Conservation (phyloP, 2,329 filamentous ascomycete genomes). For the Penicillium janthinellum region DNA sequence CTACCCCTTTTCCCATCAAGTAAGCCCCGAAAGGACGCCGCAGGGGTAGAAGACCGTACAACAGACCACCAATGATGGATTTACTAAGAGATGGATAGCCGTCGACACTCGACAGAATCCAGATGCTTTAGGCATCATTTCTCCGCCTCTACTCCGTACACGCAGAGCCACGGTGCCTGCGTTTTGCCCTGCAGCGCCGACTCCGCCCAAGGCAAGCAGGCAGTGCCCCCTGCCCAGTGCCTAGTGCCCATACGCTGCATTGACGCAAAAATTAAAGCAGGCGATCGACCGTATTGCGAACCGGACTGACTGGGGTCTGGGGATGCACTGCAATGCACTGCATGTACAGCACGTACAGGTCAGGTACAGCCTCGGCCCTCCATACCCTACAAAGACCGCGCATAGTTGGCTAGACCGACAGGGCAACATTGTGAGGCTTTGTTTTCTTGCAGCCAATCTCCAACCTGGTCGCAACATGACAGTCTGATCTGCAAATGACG, state of each 20-base stretch:
- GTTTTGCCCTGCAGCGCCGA: slow-evolving; percentile 18
- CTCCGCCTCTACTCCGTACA: too few species aligned
- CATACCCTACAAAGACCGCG: neutral
- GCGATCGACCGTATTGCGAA: slow-evolving; percentile 4
- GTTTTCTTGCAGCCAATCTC: neutral
- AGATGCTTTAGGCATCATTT: too few species aligned
- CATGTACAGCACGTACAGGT: neutral
- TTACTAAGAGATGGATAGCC: too few species aligned
- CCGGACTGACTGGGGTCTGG: neutral
- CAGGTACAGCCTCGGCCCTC: neutral
- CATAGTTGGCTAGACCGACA: neutral
- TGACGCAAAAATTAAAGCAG: neutral
- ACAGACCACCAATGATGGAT: neutral
- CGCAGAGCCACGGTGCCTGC: slow-evolving; percentile 13
- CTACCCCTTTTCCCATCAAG: neutral
- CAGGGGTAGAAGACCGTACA: neutral
- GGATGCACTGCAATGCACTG: neutral
- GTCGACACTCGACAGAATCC: too few species aligned
- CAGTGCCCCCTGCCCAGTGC: too few species aligned
- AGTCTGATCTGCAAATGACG: neutral
- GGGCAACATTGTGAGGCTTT: neutral
- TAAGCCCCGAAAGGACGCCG: neutral
- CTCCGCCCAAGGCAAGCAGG: neutral
- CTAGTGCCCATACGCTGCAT: slow-evolving; percentile 12
- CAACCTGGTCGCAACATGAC: neutral